Base-by-base conservation (phyloP, 2,329 filamentous ascomycete species). In the Xylogone sp. region DNA sequence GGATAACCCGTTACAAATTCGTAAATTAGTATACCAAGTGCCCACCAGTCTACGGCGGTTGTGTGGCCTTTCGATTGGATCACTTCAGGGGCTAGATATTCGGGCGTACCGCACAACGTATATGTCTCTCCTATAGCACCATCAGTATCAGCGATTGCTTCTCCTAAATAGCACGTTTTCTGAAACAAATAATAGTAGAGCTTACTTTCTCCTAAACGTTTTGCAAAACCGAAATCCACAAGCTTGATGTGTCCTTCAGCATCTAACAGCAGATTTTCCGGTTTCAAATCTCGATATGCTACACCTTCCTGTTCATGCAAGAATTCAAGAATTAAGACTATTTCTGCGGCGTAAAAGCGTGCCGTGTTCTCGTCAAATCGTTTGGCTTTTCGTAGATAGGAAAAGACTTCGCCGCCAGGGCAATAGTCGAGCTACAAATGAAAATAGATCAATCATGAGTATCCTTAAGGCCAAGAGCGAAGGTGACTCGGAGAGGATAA, bases 31-130 rank as follows among this genome's bases (percentile, higher is more conserved):
- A 93, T 91, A 21, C 89, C 89, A 59, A 94, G 76, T 0, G 89
- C 88, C 89, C 89, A 93, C 88, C 88, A 93, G 73, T 93, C 88
- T 31, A 93, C 88, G 13, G 88, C 87, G 2, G 81, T 84, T 2
- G 81, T 85, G 64, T 87, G 83, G 12, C 87, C 88, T 65, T 89
- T 90, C 66, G 90, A 91, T 58, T 90, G 83, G 59, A 93, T 92
- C 42, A 93, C 88, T 71, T 93, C 88, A 4, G 88, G 88, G 2
- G 88, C 88, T 44, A 93, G 82, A 67, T 93, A 93, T 65, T 93
- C 88, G 44, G 88, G 88, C 1, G 88, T 93, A 47, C 88, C 88
- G 69, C 88, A 93, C 22, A 93, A 77, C 2, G 88, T 93, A 63
- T 92, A 93, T 5, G 88, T 92, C 71, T 92, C 88, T 63, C 76